A percentile compares a stretch with the other conserved stretches of the same genome.
phyloP scores from a whole-genome alignment of 345 rosid genomes.

The Rhodamnia rubescens region DNA sequence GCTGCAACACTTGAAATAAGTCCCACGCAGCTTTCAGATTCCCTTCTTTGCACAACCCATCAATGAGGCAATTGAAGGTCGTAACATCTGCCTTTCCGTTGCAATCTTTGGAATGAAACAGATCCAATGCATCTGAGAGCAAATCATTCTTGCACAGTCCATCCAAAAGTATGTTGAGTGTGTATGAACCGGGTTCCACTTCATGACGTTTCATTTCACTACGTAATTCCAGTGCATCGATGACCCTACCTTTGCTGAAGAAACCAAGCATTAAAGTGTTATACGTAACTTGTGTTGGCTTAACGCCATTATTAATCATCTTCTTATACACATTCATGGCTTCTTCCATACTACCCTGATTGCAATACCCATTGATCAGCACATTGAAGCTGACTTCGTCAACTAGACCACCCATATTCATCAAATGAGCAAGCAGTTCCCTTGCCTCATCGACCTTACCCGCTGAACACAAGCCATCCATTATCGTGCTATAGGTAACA shows the following conservation, averaged over 20 bases:
- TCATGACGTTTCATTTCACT: slow-evolving; percentile 5
- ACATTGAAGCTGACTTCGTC: slow-evolving; percentile 3
- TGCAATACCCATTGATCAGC: slow-evolving; percentile 10
- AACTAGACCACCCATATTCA: slow-evolving; percentile 1
- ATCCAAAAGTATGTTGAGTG: slow-evolving; percentile 1
- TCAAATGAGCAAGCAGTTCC: slow-evolving; percentile 2
- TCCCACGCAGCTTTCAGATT: slow-evolving; percentile 8
- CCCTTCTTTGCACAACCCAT: slow-evolving; percentile 11
- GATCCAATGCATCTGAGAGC: slow-evolving; percentile 10
- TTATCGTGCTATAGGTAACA: slow-evolving; percentile 4
- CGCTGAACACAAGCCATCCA: slow-evolving; percentile 6
- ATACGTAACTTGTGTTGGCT: slow-evolving; percentile 7
- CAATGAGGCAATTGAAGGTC: slow-evolving; percentile 11
- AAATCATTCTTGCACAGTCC: slow-evolving; percentile 21
- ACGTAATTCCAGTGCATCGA: slow-evolving; percentile 11
- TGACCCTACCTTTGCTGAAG: slow-evolving; percentile 6
- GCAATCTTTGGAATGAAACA: slow-evolving; percentile 1
- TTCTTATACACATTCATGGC: not conserved
- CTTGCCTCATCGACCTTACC: slow-evolving; percentile 9
- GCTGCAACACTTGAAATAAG: slow-evolving; percentile 3
- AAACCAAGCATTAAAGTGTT: slow-evolving; percentile 7
- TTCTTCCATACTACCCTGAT: slow-evolving; percentile 3
- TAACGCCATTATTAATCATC: slow-evolving; percentile 5
- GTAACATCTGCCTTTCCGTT: not conserved
- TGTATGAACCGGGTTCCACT: not conserved